phyloP scores from a whole-genome alignment of 352 stramenopile species.

The Globisporangium mamillatum region DNA sequence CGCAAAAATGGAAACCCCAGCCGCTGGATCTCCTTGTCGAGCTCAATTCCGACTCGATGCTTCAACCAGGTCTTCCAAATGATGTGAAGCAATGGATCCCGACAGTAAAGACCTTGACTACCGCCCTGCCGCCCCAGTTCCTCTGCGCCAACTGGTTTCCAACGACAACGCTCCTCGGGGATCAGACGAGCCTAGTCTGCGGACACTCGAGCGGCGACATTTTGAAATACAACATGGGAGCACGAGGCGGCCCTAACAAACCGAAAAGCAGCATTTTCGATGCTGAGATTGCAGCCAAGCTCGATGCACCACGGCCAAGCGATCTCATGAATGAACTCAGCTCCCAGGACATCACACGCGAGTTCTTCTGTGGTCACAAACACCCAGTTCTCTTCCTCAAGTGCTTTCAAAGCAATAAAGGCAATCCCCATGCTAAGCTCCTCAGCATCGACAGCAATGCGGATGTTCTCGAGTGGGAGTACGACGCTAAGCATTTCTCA shows the following conservation, averaged over 20 bases:
- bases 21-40: constrained; percentile 27
- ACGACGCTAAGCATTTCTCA: constrained; percentile 28
- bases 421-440: constrained; percentile 13
- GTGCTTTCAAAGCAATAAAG: constrained; percentile 18
- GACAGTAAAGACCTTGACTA: not conserved
- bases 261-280: not conserved
- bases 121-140: constrained; percentile 3
- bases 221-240: constrained; percentile 29
- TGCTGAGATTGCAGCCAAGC: constrained; percentile 24
- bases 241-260: not conserved
- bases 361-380: constrained; percentile 41
- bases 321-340: constrained; percentile 15
- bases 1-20: constrained; percentile 34
- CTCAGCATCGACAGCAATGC: constrained; percentile 45
- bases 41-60: constrained; percentile 21
- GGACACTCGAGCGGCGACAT: constrained; percentile 31
- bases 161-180: constrained; percentile 20
- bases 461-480: constrained; percentile 40
- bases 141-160: constrained; percentile 24
- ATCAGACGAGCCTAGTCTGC: constrained; percentile 23
- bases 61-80: constrained; percentile 19
- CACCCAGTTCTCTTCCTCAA: constrained; percentile 33
- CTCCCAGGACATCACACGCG: constrained; percentile 20
- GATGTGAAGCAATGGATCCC: constrained; percentile 22
- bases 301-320: constrained; percentile 21